Base-by-base conservation (phyloP, 2,329 filamentous ascomycete species). In the Xylaria sp. region DNA sequence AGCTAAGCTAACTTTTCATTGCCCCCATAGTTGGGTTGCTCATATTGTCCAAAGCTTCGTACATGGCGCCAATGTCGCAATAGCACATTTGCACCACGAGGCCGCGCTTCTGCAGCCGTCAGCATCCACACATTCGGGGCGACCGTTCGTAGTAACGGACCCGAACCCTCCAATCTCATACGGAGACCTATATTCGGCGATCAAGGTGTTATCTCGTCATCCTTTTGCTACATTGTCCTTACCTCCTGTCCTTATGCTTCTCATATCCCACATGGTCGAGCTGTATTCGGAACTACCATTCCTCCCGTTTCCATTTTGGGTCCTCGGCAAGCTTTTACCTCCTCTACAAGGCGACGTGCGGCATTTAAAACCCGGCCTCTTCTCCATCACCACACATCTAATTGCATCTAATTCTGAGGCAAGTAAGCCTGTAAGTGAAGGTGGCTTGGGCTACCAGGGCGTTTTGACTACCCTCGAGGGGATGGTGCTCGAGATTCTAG, bases 51-150 rank as follows among this genome's bases (percentile, higher is more conserved):
- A 83, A 61, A 80, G 75, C 54, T 83, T 82, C 50, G 78, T 80
- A 2, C 82, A 83, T 63, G 81, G 79, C 29, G 77, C 78, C 65
- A 84, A 84, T 69, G 81, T 81, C 6, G 79, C 81, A 6, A 67
- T 82, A 10, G 81, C 81, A 5, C 82, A 84, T 61, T 72, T 84
- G 21, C 72, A 82, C 4, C 78, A 82, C 37, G 82, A 84, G 63
- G 80, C 81, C 1, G 76, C 78, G n/a, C 79, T 84, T 2, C 74
- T 75, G 8, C 60, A 64, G 9, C 73, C 76, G 1, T 72, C 77
- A 0, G 72, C 73, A 35, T 48, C 70, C 2, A 75, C 72, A 2
- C 77, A 78, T 55, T 79, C 81, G 1, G 82, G 82, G 23, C 77
- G 80, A 0, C 82, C 82, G 0, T 84, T 81, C 63, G 74, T 79